Base-by-base conservation (phyloP, 371 early-diverging fungal genomes). In the Blastocladiella emersonii region DNA sequence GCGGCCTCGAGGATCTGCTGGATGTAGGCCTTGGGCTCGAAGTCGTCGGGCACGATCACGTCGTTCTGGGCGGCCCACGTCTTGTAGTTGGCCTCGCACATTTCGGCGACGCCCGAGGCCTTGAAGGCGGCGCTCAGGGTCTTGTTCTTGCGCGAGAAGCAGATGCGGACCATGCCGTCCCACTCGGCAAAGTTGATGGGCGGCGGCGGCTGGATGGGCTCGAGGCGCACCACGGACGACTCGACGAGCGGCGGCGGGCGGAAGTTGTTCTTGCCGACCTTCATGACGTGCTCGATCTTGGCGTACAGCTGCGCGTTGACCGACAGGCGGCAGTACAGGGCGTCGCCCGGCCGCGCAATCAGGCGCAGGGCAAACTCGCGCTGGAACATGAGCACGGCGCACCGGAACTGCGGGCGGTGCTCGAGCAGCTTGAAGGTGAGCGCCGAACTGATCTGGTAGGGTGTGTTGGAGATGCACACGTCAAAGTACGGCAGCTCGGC, bases 231-330 rank as follows among this genome's bases (percentile, higher is more conserved):
- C 13, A 99, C 98, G 65, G 85, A 86, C 56, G 95, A 92, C 71
- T 99, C 99, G 37, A 99, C 99, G 67, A 98, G 87, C 37, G 99
- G 99, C 57, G 98, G 98, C 39, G 99, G 99, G 66, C 94, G 84
- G 78, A 99, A 99, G 77, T 93, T 97, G 79, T 99, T 99, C 76
- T 88, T 91, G 61, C 92, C 91, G 15, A 93, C 88, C 75, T 98
- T 98, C 91, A 99, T 93, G 45, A 99, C 84, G 71, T 98, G 98
- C 62, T 91, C 87, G 2, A 98, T 95, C 71, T 95, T 93, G 57
- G 98, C 88, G 64, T 90, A 86, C 36, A 99, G 75, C 72, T 99
- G 99, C n/a, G 92, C 95, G 71, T 96, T 93, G 61, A 96, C 98
- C 27, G 92, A 88, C 30, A 99, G 76, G 53, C 99, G 87, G 72